Evolutionary conservation across 2,329 filamentous ascomycete genomes (phyloP), one percentile per base, ranked within the genome.

Genomic region (Apiospora marii): DNA sequence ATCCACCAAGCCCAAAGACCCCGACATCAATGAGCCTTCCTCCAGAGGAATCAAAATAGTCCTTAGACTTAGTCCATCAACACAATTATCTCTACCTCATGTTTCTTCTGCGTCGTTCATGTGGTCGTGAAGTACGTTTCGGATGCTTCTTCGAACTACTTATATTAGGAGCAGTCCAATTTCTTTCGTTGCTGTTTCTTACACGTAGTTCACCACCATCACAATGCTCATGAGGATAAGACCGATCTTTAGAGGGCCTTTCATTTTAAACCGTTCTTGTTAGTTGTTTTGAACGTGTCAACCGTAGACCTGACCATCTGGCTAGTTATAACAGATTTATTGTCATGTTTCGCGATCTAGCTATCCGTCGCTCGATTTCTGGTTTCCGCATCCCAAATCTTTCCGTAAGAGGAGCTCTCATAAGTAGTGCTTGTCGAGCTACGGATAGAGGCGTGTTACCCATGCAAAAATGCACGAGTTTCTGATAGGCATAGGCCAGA

Each of bases 361-460:
- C 27, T 58, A 58, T 16, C 51, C 24, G 51, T 34, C 51, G 51
- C 24, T 58, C 14, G 51, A 58, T 58, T 30, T 58, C 27, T n/a
- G 1, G 51, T 30, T 58, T 58, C 51, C 51, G 24, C 4, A 58
- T 58, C 27, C 27, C 13, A 30, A 34, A 30, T 58, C 51, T 16
- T 24, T 34, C 24, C 51, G 51, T 34, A 19, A 58, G 14, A 51
- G 53, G 30, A 37, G 53, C 53, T 61, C 53, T 61, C 3, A 61
- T 61, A 61, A 61, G 19, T 61, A 61, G 53, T 16, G 19, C 19
- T 37, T 41, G 30, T 61, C 53, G 53, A 61, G 53, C 16, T 61
- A 61, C 53, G 30, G 30, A 61, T 34, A 61, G 16, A 37, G 19
- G 30, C 53, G 53, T 13, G 8, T 61, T 37, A 41, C 53, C 19